These are phyloP conservation scores for Jasminum sambac DNA, from an alignment of 257 asterid species.

Conservation along the genomic window DNA sequence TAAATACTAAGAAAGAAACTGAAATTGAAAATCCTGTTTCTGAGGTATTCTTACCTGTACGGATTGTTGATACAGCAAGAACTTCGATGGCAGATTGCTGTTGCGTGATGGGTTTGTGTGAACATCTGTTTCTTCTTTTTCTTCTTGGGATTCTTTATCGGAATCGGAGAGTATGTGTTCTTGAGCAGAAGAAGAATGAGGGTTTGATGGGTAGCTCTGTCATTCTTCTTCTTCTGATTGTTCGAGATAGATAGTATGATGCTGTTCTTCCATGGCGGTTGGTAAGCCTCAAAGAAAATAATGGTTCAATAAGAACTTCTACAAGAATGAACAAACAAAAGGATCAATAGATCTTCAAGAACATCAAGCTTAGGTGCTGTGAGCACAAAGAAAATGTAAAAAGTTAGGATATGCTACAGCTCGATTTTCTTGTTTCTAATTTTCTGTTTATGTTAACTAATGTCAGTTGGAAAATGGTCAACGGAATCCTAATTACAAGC, in stretches of 20 bases:
- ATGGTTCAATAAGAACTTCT: conserved; percentile 10
- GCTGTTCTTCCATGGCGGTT: conserved; percentile 57
- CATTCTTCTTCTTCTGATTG: conserved; percentile 35
- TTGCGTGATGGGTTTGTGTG: conserved; percentile 16
- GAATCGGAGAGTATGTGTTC: conserved; percentile 34
- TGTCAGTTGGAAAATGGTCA: no score
- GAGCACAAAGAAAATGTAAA: background rate
- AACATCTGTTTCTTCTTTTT: conserved; percentile 22
- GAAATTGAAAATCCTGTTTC: background rate
- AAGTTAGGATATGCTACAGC: background rate
- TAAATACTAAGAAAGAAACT: background rate
- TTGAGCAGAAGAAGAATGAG: conserved; percentile 25
- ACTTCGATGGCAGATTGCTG: conserved; percentile 62
- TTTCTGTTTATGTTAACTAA: background rate
- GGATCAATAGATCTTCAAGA: background rate
- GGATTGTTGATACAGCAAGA: conserved; percentile 85
- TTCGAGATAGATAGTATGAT: conserved; percentile 42
- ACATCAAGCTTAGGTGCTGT: background rate
- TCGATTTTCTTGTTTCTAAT: background rate
- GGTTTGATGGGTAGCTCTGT: conserved; percentile 30
- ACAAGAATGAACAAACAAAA: conserved; percentile 16
- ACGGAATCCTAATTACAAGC: no score
- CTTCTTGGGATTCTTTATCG: conserved; percentile 51
- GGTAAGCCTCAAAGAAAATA: conserved; percentile 21
- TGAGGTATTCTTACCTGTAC: conserved; percentile 61